Evolutionary conservation across 2,329 filamentous ascomycete genomes (phyloP).

Genomic region (Cercospora janseana): DNA sequence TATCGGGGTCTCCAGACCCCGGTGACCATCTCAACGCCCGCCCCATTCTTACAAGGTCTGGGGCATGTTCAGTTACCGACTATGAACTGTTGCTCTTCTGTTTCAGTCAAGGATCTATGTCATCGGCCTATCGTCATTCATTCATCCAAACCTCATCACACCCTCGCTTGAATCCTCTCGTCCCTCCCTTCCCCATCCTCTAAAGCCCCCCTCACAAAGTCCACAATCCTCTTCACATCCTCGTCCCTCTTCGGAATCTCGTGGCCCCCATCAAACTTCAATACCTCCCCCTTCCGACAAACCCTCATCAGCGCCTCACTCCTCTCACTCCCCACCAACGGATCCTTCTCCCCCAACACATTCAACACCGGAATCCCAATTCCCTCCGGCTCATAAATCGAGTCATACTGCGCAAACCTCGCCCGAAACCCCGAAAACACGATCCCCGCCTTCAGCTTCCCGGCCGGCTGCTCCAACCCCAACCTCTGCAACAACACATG

Average conservation of each 20-base stretch:
- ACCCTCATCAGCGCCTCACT: constrained; percentile 24
- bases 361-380: constrained; percentile 26
- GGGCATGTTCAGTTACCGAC: no score
- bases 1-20: no score
- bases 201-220: constrained; percentile 20
- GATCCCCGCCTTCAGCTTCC: constrained; percentile 18
- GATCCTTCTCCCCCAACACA: constrained; percentile 25
- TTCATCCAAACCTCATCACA: no score
- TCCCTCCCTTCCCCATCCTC: not conserved
- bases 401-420: constrained; percentile 24
- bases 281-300: constrained; percentile 15
- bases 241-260: constrained; percentile 26
- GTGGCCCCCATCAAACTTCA: constrained; percentile 24
- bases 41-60: no score
- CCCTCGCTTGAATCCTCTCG: not conserved
- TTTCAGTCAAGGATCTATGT: no score
- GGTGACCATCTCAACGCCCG: no score
- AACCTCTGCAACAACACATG: constrained; percentile 20
- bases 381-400: constrained; percentile 21
- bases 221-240: constrained; percentile 19
- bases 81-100: no score
- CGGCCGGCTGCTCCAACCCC: not conserved
- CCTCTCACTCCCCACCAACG: constrained; percentile 24
- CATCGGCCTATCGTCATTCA: no score
- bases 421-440: constrained; percentile 27